Evolutionary conservation across 1,284 basidiomycete species (phyloP).

Genomic region (Ceratobasidium sp.): DNA sequence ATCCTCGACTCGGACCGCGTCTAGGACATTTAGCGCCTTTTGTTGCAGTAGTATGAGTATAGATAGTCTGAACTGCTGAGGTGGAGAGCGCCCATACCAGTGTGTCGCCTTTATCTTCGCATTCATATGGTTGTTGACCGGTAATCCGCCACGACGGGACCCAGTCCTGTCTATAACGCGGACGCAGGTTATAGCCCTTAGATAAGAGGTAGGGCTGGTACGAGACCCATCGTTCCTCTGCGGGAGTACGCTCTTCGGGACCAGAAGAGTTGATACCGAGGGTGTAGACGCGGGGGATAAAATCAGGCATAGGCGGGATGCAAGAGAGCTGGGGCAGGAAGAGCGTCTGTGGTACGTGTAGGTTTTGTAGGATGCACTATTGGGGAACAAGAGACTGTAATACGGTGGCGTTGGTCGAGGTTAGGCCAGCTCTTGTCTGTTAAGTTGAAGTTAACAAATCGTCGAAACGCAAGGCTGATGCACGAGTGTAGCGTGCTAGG

Average conservation of each 20-base stretch:
- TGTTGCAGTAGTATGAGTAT: background rate
- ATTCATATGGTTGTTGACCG: background rate
- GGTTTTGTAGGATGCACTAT: background rate
- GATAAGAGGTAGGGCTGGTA: conserved; percentile 42
- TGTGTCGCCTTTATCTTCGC: conserved; percentile 25
- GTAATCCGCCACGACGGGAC: conserved; percentile 18
- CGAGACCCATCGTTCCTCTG: conserved; percentile 31
- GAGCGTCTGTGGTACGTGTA: background rate
- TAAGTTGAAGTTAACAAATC: background rate
- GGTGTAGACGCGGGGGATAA: background rate
- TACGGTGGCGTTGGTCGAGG: background rate
- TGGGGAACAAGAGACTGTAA: background rate
- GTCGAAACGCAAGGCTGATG: background rate
- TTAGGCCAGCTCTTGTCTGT: background rate
- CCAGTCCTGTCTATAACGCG: conserved; percentile 33
- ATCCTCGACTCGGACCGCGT: conserved; percentile 25
- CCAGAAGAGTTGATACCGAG: conserved; percentile 24
- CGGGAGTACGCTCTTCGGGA: conserved; percentile 23
- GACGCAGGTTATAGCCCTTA: conserved; percentile 33
- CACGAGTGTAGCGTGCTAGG: background rate
- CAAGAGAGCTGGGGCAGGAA: background rate
- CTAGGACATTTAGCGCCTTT: conserved; percentile 20
- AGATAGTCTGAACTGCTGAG: background rate
- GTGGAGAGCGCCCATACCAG: background rate
- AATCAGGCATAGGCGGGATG: conserved; percentile 1